phyloP scores from a whole-genome alignment of 176 grass and related monocot species.

The Zoysia japonica region DNA sequence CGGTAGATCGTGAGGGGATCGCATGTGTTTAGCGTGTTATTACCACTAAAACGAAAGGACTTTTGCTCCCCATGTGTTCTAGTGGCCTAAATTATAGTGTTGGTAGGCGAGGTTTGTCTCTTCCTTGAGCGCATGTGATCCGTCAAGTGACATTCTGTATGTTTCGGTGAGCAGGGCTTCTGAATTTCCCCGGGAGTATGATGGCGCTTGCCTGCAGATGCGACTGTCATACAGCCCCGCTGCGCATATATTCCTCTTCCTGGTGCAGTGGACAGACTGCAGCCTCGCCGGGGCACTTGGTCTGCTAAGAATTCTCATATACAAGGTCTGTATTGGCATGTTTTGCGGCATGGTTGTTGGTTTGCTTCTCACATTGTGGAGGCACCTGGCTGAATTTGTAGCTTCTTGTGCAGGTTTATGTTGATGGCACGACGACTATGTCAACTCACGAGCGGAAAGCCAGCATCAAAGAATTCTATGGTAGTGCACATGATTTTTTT shows the following conservation, averaged over 20 bases:
- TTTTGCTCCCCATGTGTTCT: conserved; percentile 19
- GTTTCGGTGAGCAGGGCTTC: conserved; percentile 56
- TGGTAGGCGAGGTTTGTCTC: not conserved
- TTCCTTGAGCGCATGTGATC: conserved; percentile 12
- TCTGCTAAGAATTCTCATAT: conserved; percentile 76
- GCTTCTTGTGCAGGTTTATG: conserved; percentile 70
- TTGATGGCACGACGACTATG: conserved; percentile 83
- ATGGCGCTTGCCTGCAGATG: conserved; percentile 88
- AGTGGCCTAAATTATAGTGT: conserved; percentile 27
- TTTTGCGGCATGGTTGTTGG: not conserved
- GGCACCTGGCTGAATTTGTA: conserved; percentile 2
- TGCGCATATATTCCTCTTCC: conserved; percentile 78
- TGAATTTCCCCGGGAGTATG: conserved; percentile 70
- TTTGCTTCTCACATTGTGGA: not conserved
- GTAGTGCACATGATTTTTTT: conserved; percentile 47
- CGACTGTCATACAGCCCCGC: conserved; percentile 68
- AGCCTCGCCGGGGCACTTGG: conserved; percentile 73
- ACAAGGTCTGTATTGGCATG: conserved; percentile 49
- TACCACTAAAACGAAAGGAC: not conserved
- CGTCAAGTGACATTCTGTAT: conserved; percentile 17
- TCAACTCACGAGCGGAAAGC: conserved; percentile 88
- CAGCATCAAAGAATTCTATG: conserved; percentile 88
- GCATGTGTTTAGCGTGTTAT: conserved; percentile 25
- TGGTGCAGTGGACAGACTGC: conserved; percentile 79
- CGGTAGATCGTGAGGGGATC: conserved; percentile 37